phyloP scores from a whole-genome alignment of 1,284 basidiomycete species.

The Ustilago sp. region DNA sequence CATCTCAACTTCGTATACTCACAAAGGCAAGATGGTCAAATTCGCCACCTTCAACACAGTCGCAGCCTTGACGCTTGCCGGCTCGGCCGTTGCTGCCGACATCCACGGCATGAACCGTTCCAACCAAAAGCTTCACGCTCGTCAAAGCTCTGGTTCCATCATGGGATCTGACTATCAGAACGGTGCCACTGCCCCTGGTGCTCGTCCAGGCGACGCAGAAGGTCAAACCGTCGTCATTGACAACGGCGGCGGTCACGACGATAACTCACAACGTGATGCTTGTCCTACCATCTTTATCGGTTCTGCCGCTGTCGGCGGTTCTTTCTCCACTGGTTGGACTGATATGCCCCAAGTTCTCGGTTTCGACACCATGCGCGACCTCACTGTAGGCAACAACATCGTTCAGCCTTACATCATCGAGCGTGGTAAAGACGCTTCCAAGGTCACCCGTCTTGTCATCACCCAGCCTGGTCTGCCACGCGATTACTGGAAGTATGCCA shows the following conservation, averaged over 20 bases:
- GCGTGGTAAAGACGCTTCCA: constrained; percentile 32
- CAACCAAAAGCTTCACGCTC: constrained; percentile 18
- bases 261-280: constrained; percentile 55
- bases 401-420: constrained; percentile 58
- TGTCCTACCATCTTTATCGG: constrained; percentile 64
- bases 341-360: constrained; percentile 61
- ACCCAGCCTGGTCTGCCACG: constrained; percentile 57
- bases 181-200: constrained; percentile 54
- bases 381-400: constrained; percentile 38
- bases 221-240: constrained; percentile 60
- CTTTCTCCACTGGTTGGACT: constrained; percentile 54
- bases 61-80: constrained; percentile 31
- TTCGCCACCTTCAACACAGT: constrained; percentile 13
- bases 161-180: constrained; percentile 55
- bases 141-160: constrained; percentile 48
- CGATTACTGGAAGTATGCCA: constrained; percentile 64
- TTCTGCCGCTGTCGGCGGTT: constrained; percentile 54
- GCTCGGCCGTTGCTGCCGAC: constrained; percentile 25
- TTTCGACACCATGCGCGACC: constrained; percentile 60
- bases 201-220: constrained; percentile 46
- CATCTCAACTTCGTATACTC: constrained; percentile 9
- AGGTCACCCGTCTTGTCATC: constrained; percentile 60
- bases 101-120: constrained; percentile 13
- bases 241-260: constrained; percentile 54
- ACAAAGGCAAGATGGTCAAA: constrained; percentile 27